Evolutionary conservation across 225 moss, liverwort and hornwort species (phyloP).

Genomic region (Ulota crispa): DNA sequence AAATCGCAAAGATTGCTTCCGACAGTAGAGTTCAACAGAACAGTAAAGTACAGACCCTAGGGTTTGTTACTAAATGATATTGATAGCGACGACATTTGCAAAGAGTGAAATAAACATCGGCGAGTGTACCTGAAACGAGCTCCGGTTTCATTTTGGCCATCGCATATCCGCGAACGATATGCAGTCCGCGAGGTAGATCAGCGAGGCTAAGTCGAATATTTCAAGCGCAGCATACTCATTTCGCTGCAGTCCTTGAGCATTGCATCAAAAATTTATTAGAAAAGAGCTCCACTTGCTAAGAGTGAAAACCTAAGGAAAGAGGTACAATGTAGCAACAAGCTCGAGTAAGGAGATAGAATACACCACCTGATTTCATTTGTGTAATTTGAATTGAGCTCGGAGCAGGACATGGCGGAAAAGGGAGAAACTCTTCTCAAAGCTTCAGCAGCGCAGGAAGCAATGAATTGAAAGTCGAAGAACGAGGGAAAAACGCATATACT

Average conservation of each 20-base stretch:
- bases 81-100: neutral
- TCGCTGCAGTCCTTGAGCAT: neutral
- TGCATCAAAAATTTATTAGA: neutral
- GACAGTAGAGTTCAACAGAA: neutral
- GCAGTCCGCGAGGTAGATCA: neutral
- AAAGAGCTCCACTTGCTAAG: neutral
- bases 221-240: neutral
- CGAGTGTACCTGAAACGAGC: slow-evolving; percentile 20
- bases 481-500: too few relatives aligned
- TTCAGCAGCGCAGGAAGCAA: neutral
- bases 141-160: slow-evolving; percentile 10
- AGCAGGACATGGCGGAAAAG: neutral
- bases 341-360: neutral
- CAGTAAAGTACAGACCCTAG: slow-evolving; percentile 11
- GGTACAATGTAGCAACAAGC: neutral
- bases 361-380: neutral
- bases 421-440: neutral
- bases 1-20: neutral
- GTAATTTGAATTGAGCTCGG: neutral
- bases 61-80: slow-evolving; percentile 13
- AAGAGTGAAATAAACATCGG: neutral
- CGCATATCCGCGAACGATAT: slow-evolving; percentile 4
- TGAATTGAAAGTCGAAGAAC: neutral
- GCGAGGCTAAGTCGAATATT: neutral
- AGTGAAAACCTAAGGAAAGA: neutral